Conservation (phyloP, 371 early-diverging fungal genomes). For the Mortierella sp. region DNA sequence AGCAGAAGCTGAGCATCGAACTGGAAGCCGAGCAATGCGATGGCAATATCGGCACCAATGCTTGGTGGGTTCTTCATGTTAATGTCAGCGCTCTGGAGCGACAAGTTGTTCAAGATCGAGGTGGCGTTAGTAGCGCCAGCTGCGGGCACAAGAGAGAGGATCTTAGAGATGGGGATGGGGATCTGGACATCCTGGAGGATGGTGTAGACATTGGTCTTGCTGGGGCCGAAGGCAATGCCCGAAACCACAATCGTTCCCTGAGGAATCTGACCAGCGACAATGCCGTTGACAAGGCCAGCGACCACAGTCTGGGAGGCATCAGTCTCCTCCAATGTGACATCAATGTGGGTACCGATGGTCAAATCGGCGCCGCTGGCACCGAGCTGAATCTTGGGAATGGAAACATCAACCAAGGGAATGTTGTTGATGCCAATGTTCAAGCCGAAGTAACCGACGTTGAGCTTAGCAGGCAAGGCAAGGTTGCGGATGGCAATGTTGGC, state of each 20-base stretch:
- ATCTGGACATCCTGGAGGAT: constrained; percentile 45
- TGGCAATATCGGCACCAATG: constrained; percentile 51
- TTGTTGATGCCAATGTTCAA: constrained; percentile 31
- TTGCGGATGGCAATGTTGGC: constrained; percentile 43
- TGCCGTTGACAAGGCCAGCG: constrained; percentile 45
- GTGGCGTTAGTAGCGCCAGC: constrained; percentile 15
- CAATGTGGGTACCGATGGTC: constrained; percentile 45
- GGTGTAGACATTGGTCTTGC: constrained; percentile 41
- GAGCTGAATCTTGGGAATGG: constrained; percentile 45
- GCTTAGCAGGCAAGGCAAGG: constrained; percentile 37
- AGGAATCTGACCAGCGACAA: constrained; percentile 45
- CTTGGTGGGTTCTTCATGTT: constrained; percentile 57
- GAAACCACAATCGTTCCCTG: constrained; percentile 41
- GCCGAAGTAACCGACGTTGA: constrained; percentile 50
- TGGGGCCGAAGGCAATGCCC: constrained; percentile 49
- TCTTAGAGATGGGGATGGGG: constrained; percentile 47
- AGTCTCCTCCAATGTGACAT: constrained; percentile 28
- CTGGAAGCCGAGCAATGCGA: constrained; percentile 38
- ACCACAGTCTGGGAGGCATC: constrained; percentile 47
- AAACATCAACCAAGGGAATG: constrained; percentile 31
- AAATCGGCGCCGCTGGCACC: constrained; percentile 38
- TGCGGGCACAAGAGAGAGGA: constrained; percentile 37
- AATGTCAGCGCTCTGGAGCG: constrained; percentile 50
- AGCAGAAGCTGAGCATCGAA: constrained; percentile 54
- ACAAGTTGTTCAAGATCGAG: constrained; percentile 40